Evolutionary conservation across 495 filamentous ascomycete species (phyloP).

Genomic region (Staphylotrichum tortipilum): DNA sequence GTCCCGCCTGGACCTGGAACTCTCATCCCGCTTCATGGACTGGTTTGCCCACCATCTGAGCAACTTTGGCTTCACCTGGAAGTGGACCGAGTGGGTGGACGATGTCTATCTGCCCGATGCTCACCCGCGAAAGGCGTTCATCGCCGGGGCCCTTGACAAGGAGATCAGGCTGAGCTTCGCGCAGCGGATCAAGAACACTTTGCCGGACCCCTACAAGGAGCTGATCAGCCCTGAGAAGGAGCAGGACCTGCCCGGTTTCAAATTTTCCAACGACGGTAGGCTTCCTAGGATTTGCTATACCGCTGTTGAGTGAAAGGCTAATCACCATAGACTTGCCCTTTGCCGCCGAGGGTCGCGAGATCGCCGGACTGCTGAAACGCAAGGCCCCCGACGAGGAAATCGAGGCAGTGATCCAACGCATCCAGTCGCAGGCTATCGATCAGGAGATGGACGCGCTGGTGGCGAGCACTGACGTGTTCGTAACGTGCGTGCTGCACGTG

Average conservation of each 20-base stretch:
- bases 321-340: slow-evolving; percentile 62
- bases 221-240: slow-evolving; percentile 83
- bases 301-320: not conserved
- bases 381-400: slow-evolving; percentile 79
- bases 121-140: slow-evolving; percentile 87
- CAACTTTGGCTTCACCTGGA: slow-evolving; percentile 99
- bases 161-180: slow-evolving; percentile 96
- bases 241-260: slow-evolving; percentile 88
- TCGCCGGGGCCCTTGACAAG: slow-evolving; percentile 83
- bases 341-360: slow-evolving; percentile 65
- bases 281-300: slow-evolving; percentile 1
- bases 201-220: slow-evolving; percentile 74
- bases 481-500: slow-evolving; percentile 84
- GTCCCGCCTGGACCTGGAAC: slow-evolving; percentile 76
- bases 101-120: slow-evolving; percentile 68
- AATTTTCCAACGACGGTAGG: slow-evolving; percentile 74
- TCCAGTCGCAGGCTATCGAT: slow-evolving; percentile 65
- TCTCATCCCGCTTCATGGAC: slow-evolving; percentile 81
- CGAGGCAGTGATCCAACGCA: slow-evolving; percentile 62
- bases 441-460: slow-evolving; percentile 66
- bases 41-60: slow-evolving; percentile 98
- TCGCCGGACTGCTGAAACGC: slow-evolving; percentile 67
- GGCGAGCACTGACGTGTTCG: slow-evolving; percentile 80
- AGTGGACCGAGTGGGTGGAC: slow-evolving; percentile 96
- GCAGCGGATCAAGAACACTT: slow-evolving; percentile 86